Evolutionary conservation across 2,329 filamentous ascomycete species (phyloP), one percentile per base, ranked within the genome.

Genomic region (Falciphora oryzae): DNA sequence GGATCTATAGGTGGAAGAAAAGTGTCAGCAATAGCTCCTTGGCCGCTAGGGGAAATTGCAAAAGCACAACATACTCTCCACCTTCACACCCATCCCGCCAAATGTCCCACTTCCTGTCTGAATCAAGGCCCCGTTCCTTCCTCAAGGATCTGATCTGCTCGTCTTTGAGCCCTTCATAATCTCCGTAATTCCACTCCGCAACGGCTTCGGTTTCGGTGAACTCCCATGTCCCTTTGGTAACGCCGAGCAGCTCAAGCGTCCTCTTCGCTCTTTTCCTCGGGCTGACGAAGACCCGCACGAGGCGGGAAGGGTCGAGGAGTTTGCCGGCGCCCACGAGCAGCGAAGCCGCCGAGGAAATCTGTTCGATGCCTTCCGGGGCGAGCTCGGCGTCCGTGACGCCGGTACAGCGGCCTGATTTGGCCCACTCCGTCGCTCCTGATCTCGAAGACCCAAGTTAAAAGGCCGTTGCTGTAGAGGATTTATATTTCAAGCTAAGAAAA

Each of bases 181-280:
- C 75, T 59, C 86, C 85, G 73, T 88, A 89, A 66, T 84, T 81
- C 86, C 86, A 89, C 71, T 88, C 85, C 2, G 80, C 75, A 58
- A 88, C 75, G 2, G 75, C 73, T 65, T 83, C 80, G 1, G 82
- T 85, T 44, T 82, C 72, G 65, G 80, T 74, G 31, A 85, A 75
- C 57, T 77, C 76, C 38, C 31, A 14, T 60, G 66, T 63, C 0
- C 67, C 67, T 8, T 68, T 67, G 59, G 29, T 32, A 31, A 35
- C 27, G n/a, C 27, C 27, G 0, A 81, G 73, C 59, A 83, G 70
- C 61, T 83, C 73, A 62, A 81, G 81, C 2, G 83, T 85, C 68
- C 75, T 74, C 61, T 71, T 72, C 0, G 83, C 82, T 28, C 83
- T 75, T 65, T 73, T 75, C 27, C 82, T 75, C 1, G 84, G 84